Percentiles rank a stretch among this genome's conserved stretches.
These are phyloP conservation scores for Acanthamoeba castellanii DNA, from an alignment of 208 protist genomes.

Conservation along the genomic window DNA sequence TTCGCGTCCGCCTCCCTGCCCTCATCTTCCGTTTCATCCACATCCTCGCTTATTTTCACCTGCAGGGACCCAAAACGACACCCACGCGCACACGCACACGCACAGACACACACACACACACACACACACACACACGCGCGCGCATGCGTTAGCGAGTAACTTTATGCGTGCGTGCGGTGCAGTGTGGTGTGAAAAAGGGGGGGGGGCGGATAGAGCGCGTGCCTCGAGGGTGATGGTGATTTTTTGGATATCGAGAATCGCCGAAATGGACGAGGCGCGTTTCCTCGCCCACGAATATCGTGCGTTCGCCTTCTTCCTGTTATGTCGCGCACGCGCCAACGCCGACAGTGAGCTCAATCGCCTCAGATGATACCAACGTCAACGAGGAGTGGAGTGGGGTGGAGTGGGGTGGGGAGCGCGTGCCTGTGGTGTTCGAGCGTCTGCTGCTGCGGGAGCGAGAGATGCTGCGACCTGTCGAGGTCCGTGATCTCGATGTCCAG, in stretches of 20 bases:
- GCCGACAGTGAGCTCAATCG: too few relatives aligned
- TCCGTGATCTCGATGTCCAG: constrained; percentile 40
- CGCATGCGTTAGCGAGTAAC: too few relatives aligned
- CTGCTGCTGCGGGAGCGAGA: neutral
- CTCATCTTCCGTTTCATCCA: neutral
- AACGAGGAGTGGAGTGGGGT: too few relatives aligned
- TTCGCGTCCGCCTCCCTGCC: too few relatives aligned
- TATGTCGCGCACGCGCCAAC: too few relatives aligned
- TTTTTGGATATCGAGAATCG: neutral
- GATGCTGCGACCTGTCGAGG: neutral
- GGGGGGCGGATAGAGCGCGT: too few relatives aligned
- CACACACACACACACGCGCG: too few relatives aligned
- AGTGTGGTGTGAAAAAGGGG: too few relatives aligned
- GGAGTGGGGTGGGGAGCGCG: too few relatives aligned
- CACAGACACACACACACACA: too few relatives aligned
- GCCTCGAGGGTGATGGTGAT: constrained; percentile 39
- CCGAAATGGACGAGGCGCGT: constrained; percentile 30
- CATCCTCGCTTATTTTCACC: neutral
- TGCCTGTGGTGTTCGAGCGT: neutral
- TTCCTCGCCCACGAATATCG: constrained; percentile 23
- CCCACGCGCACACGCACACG: too few relatives aligned
- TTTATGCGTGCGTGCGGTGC: too few relatives aligned
- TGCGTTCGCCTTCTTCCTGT: neutral
- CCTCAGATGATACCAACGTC: neutral
- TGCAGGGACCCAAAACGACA: neutral